phyloP scores from a whole-genome alignment of 192 early-diverging fungal species.

The Coemansia sp. region DNA sequence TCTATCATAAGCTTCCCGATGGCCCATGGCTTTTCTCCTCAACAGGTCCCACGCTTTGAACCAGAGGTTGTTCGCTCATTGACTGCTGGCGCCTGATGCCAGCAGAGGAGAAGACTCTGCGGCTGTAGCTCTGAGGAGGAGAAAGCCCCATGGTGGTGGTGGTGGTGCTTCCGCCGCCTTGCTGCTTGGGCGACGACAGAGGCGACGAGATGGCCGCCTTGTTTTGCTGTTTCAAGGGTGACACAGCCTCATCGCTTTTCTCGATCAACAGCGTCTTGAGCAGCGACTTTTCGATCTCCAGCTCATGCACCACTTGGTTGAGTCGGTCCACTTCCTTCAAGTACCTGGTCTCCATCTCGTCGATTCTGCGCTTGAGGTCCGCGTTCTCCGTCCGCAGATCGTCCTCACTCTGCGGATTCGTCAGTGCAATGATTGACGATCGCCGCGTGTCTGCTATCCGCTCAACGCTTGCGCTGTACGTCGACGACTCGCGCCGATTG shows the following conservation, averaged over 20 bases:
- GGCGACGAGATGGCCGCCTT: not conserved
- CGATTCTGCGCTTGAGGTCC: constrained; percentile 42
- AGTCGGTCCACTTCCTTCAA: constrained; percentile 35
- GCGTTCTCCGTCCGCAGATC: constrained; percentile 46
- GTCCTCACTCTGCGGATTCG: constrained; percentile 42
- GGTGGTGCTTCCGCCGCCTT: not conserved
- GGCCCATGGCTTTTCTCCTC: too few relatives aligned
- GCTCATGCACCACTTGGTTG: constrained; percentile 28
- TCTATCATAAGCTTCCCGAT: too few relatives aligned
- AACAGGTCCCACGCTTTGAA: not conserved
- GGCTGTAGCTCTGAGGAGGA: too few relatives aligned
- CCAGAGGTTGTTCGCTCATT: constrained; percentile 12
- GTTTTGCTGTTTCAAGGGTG: not conserved
- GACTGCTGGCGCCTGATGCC: constrained; percentile 4
- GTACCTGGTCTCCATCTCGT: constrained; percentile 50
- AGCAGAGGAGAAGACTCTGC: not conserved
- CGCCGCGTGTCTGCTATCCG: constrained; percentile 32
- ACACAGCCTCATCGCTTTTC: constrained; percentile 6
- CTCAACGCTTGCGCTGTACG: constrained; percentile 3
- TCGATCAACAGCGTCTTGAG: constrained; percentile 48
- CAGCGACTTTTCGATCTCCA: constrained; percentile 53
- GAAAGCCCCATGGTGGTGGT: too few relatives aligned
- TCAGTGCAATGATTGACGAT: constrained; percentile 54
- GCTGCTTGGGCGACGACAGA: not conserved
- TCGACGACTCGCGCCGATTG: not conserved